phyloP scores from a whole-genome alignment of 768 basidiomycete genomes.

The Amanita fuliginea region DNA sequence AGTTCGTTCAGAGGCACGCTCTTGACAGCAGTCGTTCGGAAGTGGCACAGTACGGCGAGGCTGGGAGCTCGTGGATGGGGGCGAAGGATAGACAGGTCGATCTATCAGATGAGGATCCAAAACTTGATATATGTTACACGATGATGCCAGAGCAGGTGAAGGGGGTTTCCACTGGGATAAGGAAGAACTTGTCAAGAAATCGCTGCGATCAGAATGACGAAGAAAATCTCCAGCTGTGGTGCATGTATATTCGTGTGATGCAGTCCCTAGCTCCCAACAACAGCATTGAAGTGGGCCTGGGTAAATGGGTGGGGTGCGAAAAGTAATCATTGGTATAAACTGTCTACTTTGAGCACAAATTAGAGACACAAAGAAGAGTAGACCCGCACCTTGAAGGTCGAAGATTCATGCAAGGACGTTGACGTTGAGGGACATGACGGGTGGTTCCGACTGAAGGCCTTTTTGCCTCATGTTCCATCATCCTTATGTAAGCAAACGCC shows the following conservation, averaged over 20 bases:
- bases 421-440: neutral
- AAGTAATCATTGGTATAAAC: neutral
- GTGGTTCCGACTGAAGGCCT: neutral
- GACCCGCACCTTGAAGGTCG: neutral
- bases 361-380: neutral
- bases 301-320: neutral
- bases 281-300: neutral
- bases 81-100: conserved; percentile 12
- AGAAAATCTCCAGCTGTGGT: neutral
- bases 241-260: neutral
- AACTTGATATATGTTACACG: neutral
- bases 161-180: neutral
- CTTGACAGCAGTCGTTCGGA: conserved; percentile 8
- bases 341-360: neutral
- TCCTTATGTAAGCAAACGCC: conserved; percentile 5
- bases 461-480: conserved; percentile 5
- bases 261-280: neutral
- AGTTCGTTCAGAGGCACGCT: neutral
- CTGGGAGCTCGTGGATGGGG: conserved; percentile 16
- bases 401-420: neutral
- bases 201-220: neutral
- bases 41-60: conserved; percentile 17
- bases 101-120: neutral
- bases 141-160: neutral
- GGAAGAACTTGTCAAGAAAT: neutral